Conservation (phyloP, 805 yeast species). For the Lipomyces anomalus region DNA sequence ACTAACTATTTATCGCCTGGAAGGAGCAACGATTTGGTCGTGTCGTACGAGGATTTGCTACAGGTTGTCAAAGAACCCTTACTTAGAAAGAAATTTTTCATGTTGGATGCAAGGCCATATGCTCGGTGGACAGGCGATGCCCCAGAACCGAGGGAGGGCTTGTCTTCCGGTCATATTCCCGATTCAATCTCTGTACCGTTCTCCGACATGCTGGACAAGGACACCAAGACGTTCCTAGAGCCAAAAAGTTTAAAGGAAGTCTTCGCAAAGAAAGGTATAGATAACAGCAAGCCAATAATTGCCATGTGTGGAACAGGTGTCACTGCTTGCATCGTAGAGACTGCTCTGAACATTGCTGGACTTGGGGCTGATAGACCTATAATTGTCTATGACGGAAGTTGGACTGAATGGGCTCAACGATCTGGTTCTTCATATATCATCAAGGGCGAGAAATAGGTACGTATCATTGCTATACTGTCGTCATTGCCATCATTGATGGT, state of each 20-base stretch:
- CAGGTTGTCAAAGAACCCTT: slow-evolving; percentile 42
- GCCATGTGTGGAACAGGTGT: slow-evolving; percentile 97
- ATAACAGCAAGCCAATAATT: slow-evolving; percentile 57
- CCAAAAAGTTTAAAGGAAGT: slow-evolving; percentile 43
- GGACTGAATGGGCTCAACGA: slow-evolving; percentile 74
- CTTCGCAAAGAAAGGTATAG: slow-evolving; percentile 41
- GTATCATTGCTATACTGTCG: no score
- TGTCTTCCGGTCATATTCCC: slow-evolving; percentile 86
- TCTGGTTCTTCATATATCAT: slow-evolving; percentile 53
- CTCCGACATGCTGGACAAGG: slow-evolving; percentile 48
- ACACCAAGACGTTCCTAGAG: slow-evolving; percentile 44
- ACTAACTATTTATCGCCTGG: slow-evolving; percentile 28
- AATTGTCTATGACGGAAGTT: slow-evolving; percentile 63
- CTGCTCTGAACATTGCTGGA: slow-evolving; percentile 56
- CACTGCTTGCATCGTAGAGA: slow-evolving; percentile 79
- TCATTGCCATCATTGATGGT: no score
- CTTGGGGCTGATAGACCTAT: slow-evolving; percentile 41
- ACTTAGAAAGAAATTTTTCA: slow-evolving; percentile 28
- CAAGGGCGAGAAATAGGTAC: slow-evolving; percentile 32
- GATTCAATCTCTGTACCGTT: slow-evolving; percentile 77
- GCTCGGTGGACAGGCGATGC: slow-evolving; percentile 72
- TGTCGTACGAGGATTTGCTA: slow-evolving; percentile 60
- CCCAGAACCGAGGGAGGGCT: slow-evolving; percentile 86
- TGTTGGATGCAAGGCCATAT: slow-evolving; percentile 76
- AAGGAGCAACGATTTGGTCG: slow-evolving; percentile 46